These are phyloP conservation scores for Metschnikowia rubicola DNA, from an alignment of 805 yeast genomes.

Conservation along the genomic window DNA sequence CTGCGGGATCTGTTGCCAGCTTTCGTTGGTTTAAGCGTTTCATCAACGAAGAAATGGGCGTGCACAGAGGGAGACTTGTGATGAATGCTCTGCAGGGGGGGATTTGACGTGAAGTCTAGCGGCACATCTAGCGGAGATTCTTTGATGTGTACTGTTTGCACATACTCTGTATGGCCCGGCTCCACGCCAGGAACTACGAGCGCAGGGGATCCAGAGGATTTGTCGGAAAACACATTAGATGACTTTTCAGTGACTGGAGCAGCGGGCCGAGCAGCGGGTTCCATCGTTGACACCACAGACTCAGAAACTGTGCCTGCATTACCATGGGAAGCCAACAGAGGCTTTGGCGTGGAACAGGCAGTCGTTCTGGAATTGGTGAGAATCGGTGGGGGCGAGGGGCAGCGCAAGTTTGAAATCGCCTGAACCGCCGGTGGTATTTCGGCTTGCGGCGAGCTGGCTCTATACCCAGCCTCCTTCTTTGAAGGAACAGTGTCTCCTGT, in stretches of 20 bases:
- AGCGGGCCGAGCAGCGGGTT: neutral
- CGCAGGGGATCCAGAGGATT: conserved; percentile 1
- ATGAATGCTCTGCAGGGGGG: conserved; percentile 36
- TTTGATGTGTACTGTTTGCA: conserved; percentile 4
- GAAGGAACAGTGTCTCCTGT: conserved; percentile 5
- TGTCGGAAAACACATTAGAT: conserved; percentile 2
- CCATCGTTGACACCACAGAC: neutral
- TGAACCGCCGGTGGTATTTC: conserved; percentile 47
- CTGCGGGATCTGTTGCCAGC: conserved; percentile 33
- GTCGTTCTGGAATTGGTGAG: conserved; percentile 26
- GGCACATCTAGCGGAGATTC: conserved; percentile 5
- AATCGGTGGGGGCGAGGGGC: conserved; percentile 76
- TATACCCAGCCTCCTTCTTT: conserved; percentile 1
- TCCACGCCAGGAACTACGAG: conserved; percentile 4
- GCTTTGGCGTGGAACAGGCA: conserved; percentile 4
- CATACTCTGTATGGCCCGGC: neutral
- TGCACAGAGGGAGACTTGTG: conserved; percentile 64
- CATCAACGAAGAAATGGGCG: conserved; percentile 75
- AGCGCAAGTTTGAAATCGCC: conserved; percentile 56
- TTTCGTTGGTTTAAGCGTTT: conserved; percentile 50
- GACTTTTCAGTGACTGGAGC: neutral
- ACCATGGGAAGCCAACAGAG: neutral
- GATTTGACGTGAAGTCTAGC: conserved; percentile 22
- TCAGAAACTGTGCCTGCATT: neutral
- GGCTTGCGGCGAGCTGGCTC: neutral